Evolutionary conservation across 1,284 basidiomycete species (phyloP).

Genomic region (Omphalotus olearius): DNA sequence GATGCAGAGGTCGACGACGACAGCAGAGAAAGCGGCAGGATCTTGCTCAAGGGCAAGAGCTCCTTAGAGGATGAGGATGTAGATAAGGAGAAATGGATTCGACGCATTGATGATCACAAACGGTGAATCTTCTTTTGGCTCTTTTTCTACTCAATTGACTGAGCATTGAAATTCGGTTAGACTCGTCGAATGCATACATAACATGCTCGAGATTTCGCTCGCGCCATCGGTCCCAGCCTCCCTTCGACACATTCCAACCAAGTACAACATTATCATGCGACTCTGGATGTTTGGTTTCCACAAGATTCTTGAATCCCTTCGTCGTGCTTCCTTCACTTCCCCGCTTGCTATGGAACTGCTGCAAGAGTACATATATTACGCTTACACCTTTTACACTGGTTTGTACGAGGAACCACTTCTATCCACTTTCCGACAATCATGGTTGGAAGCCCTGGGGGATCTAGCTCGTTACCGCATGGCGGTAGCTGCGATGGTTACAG

Average conservation of each 20-base stretch:
- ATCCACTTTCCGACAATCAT: conserved; percentile 69
- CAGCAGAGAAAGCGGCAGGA: conserved; percentile 35
- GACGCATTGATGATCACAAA: conserved; percentile 67
- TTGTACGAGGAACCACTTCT: conserved; percentile 83
- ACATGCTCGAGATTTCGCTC: conserved; percentile 82
- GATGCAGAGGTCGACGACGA: conserved; percentile 47
- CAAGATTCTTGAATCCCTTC: conserved; percentile 84
- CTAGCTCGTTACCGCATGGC: conserved; percentile 94
- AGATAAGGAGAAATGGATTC: conserved; percentile 64
- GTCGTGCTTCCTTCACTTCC: conserved; percentile 71
- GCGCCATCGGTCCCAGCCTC: conserved; percentile 86
- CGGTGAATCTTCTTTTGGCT: conserved; percentile 41
- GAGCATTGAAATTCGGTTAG: conserved; percentile 26
- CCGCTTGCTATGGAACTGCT: conserved; percentile 71
- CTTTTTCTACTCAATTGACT: conserved; percentile 10
- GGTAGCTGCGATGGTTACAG: conserved; percentile 70
- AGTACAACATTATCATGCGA: conserved; percentile 92
- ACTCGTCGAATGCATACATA: conserved; percentile 85
- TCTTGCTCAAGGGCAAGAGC: conserved; percentile 51
- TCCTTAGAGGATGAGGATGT: conserved; percentile 44
- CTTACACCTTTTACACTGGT: conserved; percentile 91
- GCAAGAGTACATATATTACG: conserved; percentile 90
- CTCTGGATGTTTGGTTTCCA: conserved; percentile 93
- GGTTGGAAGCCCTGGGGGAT: conserved; percentile 96
- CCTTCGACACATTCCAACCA: conserved; percentile 82